Conservation (phyloP, 331 rosid species). For the Erythrophleum ivorense region DNA sequence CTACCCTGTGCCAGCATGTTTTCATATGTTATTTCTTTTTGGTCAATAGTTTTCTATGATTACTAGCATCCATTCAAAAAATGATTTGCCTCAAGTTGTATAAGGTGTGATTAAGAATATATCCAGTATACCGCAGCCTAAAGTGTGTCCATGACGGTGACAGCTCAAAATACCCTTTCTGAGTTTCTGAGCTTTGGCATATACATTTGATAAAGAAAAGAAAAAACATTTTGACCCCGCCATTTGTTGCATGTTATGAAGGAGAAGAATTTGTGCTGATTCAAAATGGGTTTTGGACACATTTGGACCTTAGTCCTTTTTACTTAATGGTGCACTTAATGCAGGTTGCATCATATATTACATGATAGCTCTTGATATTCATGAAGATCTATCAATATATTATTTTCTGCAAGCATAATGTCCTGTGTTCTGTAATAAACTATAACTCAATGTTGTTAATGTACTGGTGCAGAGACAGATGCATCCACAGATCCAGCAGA, state of each 20-base stretch:
- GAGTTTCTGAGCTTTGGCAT: slow-evolving; percentile 17
- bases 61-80: slow-evolving; percentile 8
- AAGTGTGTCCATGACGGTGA: background rate
- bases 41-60: background rate
- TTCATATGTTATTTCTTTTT: background rate
- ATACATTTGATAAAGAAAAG: background rate
- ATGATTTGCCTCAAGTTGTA: background rate
- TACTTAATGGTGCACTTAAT: slow-evolving; percentile 10
- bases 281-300: background rate
- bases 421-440: slow-evolving; percentile 21
- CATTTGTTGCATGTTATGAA: slow-evolving; percentile 23
- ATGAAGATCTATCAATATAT: slow-evolving; percentile 22
- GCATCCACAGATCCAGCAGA: slow-evolving; percentile 81
- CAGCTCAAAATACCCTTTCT: background rate
- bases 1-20: slow-evolving; percentile 25
- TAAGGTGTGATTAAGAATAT: background rate
- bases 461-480: slow-evolving; percentile 68
- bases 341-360: slow-evolving; percentile 3
- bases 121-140: background rate
- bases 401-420: slow-evolving; percentile 18
- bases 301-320: slow-evolving; percentile 6
- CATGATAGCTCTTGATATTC: slow-evolving; percentile 10
- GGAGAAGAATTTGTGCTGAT: slow-evolving; percentile 11
- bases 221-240: slow-evolving; percentile 3
- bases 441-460: slow-evolving; percentile 21